Percentiles rank a stretch among this genome's conserved stretches.
These are phyloP conservation scores for Graphilbum sp. DNA, from an alignment of 2,329 filamentous ascomycete genomes.

Conservation along the genomic window DNA sequence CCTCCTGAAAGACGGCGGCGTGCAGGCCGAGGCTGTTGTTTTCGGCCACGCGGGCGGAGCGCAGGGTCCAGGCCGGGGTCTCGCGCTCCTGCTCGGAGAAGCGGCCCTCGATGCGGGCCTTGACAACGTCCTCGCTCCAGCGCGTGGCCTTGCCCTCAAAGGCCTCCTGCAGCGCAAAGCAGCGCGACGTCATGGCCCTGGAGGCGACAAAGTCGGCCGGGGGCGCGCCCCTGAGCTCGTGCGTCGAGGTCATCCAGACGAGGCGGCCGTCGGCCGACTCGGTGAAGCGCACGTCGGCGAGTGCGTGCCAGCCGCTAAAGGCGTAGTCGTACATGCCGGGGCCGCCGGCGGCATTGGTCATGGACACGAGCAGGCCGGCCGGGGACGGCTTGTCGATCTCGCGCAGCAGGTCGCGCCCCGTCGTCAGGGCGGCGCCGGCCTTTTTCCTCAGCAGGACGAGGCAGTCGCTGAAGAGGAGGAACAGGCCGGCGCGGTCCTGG, in stretches of 20 bases:
- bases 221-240: conserved; percentile 41
- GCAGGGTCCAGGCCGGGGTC: conserved; percentile 62
- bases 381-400: conserved; percentile 71
- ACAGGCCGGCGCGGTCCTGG: conserved; percentile 44
- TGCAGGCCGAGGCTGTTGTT: conserved; percentile 40
- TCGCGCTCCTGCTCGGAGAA: conserved; percentile 77
- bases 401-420: conserved; percentile 61
- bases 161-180: conserved; percentile 54
- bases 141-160: conserved; percentile 66
- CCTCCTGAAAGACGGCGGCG: conserved; percentile 58
- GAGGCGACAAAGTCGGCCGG: conserved; percentile 28
- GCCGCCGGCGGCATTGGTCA: conserved; percentile 46
- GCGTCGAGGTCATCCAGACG: conserved; percentile 51
- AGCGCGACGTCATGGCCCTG: conserved; percentile 41
- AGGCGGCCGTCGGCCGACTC: conserved; percentile 49
- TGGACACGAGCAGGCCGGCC: conserved; percentile 43
- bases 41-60: conserved; percentile 49
- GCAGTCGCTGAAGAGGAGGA: conserved; percentile 74
- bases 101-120: conserved; percentile 70
- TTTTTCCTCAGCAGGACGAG: conserved; percentile 63
- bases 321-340: conserved; percentile 51
- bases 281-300: conserved; percentile 57
- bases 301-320: conserved; percentile 56
- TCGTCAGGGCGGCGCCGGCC: conserved; percentile 40
- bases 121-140: conserved; percentile 71